These are phyloP conservation scores for Euclidium syriacum DNA, from an alignment of 345 rosid species.

Conservation along the genomic window DNA sequence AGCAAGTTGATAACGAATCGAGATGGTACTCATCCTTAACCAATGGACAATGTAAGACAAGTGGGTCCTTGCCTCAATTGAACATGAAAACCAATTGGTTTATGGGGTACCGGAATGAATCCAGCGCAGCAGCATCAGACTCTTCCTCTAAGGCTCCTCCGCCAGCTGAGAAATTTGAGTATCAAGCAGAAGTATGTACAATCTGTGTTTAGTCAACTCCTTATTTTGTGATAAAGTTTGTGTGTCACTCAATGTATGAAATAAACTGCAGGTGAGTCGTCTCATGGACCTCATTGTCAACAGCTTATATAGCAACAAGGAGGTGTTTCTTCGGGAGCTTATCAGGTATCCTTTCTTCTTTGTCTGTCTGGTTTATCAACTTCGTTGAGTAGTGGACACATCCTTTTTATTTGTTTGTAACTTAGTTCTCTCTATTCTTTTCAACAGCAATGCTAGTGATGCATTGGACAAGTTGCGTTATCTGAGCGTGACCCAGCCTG, in stretches of 20 bases:
- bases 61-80: constrained; percentile 23
- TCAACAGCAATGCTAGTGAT: constrained; percentile 94
- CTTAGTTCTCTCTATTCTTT: neutral
- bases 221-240: neutral
- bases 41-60: constrained; percentile 29
- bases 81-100: constrained; percentile 35
- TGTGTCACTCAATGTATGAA: neutral
- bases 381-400: neutral
- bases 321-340: constrained; percentile 95
- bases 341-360: constrained; percentile 44
- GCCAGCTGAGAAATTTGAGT: constrained; percentile 71
- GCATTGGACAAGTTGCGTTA: constrained; percentile 93
- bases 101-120: constrained; percentile 48
- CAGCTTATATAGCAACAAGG: constrained; percentile 93
- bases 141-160: constrained; percentile 49
- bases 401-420: neutral
- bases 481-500: constrained; percentile 75
- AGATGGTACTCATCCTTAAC: constrained; percentile 59
- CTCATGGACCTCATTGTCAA: constrained; percentile 98
- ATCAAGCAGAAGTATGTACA: constrained; percentile 82
- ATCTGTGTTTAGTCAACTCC: neutral
- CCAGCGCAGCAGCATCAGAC: constrained; percentile 65
- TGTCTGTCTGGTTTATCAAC: neutral
- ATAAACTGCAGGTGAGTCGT: constrained; percentile 74
- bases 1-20: constrained; percentile 31